These are phyloP conservation scores for Lasiodiplodia sp. DNA, from an alignment of 2,329 filamentous ascomycete species.

Conservation along the genomic window DNA sequence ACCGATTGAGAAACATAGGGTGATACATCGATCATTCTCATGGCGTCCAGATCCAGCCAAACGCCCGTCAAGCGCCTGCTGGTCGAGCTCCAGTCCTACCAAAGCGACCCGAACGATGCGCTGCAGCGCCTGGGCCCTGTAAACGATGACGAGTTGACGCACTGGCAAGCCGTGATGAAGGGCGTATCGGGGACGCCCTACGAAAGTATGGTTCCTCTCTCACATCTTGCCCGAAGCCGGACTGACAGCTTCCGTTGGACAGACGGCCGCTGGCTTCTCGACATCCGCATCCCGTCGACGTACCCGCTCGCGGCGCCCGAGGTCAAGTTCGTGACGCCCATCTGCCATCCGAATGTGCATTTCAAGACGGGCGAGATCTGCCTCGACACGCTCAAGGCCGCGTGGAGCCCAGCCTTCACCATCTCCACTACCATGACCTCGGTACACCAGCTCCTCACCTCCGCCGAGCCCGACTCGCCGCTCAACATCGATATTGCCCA, in stretches of 20 bases:
- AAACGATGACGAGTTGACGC: slow-evolving; percentile 64
- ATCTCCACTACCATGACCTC: slow-evolving; percentile 76
- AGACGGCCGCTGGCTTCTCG: slow-evolving; percentile 83
- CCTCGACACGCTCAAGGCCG: slow-evolving; percentile 78
- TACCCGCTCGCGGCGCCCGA: slow-evolving; percentile 83
- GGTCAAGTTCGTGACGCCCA: slow-evolving; percentile 81
- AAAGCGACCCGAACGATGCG: slow-evolving; percentile 62
- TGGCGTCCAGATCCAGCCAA: slow-evolving; percentile 32
- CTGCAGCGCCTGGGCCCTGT: slow-evolving; percentile 64
- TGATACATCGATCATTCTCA: background rate
- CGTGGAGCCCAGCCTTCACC: slow-evolving; percentile 87
- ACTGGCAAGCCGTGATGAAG: slow-evolving; percentile 67
- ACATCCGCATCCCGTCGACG: slow-evolving; percentile 74
- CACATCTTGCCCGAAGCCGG: background rate
- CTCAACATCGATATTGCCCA: slow-evolving; percentile 81
- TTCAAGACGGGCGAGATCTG: slow-evolving; percentile 87
- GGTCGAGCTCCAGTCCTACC: slow-evolving; percentile 67
- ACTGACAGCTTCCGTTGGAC: background rate
- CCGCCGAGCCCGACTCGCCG: slow-evolving; percentile 75
- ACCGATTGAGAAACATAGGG: background rate
- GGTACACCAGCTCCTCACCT: slow-evolving; percentile 72
- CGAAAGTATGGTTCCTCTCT: slow-evolving; percentile 55
- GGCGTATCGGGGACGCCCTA: slow-evolving; percentile 66
- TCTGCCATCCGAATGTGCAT: slow-evolving; percentile 83
- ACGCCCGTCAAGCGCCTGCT: slow-evolving; percentile 65